These are phyloP conservation scores for Phtheirospermum japonicum DNA, from an alignment of 257 asterid genomes.

Conservation along the genomic window DNA sequence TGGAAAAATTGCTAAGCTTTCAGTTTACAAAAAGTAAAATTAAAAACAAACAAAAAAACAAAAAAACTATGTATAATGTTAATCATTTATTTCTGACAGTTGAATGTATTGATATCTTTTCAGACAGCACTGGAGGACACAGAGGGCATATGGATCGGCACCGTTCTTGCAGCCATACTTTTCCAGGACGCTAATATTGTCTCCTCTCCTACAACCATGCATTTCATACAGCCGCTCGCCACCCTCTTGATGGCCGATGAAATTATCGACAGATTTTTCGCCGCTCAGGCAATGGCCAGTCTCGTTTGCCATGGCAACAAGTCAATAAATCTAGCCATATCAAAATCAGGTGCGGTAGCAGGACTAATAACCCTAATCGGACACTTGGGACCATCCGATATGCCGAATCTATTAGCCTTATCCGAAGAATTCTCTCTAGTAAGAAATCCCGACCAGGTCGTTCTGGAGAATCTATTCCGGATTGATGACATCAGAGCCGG, in stretches of 20 bases:
- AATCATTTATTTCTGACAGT: slow-evolving; percentile 16
- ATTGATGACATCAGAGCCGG: slow-evolving; percentile 75
- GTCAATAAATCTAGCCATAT: slow-evolving; percentile 61
- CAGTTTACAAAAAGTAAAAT: too few relatives aligned
- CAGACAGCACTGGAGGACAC: slow-evolving; percentile 77
- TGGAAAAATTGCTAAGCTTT: too few relatives aligned
- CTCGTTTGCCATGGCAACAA: slow-evolving; percentile 63
- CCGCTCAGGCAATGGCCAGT: slow-evolving; percentile 87
- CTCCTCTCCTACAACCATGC: slow-evolving; percentile 54
- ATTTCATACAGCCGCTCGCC: slow-evolving; percentile 50
- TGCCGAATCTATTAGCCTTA: slow-evolving; percentile 59
- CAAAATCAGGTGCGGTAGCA: slow-evolving; percentile 69
- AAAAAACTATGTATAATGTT: too few relatives aligned
- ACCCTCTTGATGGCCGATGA: slow-evolving; percentile 63
- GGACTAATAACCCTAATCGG: slow-evolving; percentile 69
- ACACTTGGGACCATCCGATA: slow-evolving; percentile 52
- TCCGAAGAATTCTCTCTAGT: slow-evolving; percentile 70
- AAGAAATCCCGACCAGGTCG: slow-evolving; percentile 70
- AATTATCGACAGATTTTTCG: slow-evolving; percentile 64
- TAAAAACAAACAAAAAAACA: too few relatives aligned
- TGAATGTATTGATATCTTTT: slow-evolving; percentile 20
- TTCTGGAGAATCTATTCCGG: slow-evolving; percentile 58
- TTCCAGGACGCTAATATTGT: slow-evolving; percentile 62
- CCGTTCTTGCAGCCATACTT: slow-evolving; percentile 71
- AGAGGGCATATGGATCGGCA: slow-evolving; percentile 77